Conservation (phyloP, 2,329 filamentous ascomycete species). For the Cordyceps farinosa region DNA sequence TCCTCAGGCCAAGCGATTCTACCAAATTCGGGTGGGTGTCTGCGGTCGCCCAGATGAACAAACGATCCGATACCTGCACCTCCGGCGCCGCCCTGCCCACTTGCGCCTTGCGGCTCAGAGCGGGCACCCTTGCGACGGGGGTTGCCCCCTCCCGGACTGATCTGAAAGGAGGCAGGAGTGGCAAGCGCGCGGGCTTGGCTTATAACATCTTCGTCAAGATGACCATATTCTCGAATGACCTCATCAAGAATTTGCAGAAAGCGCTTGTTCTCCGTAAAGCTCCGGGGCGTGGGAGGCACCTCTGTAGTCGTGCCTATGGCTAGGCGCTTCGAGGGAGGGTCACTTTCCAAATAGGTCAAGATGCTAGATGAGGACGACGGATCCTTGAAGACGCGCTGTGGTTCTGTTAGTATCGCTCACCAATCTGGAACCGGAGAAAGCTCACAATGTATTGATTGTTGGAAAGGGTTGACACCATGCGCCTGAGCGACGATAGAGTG, state of each 20-base stretch:
- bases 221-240: conserved; percentile 53
- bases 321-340: conserved; percentile 50
- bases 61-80: conserved; percentile 59
- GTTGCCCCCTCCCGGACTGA: conserved; percentile 51
- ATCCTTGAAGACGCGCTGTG: conserved; percentile 56
- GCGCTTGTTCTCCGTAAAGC: conserved; percentile 55
- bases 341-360: conserved; percentile 56
- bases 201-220: conserved; percentile 52
- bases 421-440: conserved; percentile 16
- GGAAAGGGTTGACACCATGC: conserved; percentile 44
- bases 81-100: conserved; percentile 58
- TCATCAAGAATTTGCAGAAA: conserved; percentile 59
- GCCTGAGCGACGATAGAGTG: conserved; percentile 18
- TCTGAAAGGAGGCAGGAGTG: conserved; percentile 50
- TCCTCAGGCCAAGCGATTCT: conserved; percentile 68
- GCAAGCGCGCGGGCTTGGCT: conserved; percentile 59
- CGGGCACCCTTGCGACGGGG: conserved; percentile 35
- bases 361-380: conserved; percentile 46
- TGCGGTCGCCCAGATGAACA: conserved; percentile 61
- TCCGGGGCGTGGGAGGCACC: conserved; percentile 58
- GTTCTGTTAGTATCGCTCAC: conserved; percentile 19
- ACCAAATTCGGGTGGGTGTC: conserved; percentile 64
- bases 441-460: conserved; percentile 54
- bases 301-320: conserved; percentile 57
- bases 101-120: conserved; percentile 44